Base-by-base conservation (phyloP, 345 rosid species). In the Citrus mangshanensis region DNA sequence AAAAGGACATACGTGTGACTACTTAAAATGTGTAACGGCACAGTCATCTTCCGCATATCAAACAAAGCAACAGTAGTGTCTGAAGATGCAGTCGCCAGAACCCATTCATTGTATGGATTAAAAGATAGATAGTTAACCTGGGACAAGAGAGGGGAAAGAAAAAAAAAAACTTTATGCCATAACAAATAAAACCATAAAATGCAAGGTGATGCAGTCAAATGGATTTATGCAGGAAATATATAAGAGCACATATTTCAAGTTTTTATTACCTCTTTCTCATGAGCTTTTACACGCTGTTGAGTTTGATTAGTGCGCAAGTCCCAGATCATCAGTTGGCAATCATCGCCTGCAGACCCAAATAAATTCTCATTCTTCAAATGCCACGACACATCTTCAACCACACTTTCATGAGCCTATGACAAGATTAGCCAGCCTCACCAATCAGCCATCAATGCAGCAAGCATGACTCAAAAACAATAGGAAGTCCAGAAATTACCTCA, bases 341-440 rank as follows among this genome's bases (percentile, higher is more conserved):
- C 99, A 89, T 92, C 98, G 35, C 97, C 93, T 0, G 91, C 94
- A 40, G 98, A 96, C 27, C 98, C 98, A 82, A 96, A 94, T 75
- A 96, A 77, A 68, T 85, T 87, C 70, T 91, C 97, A 63, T 94
- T 87, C 89, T 91, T 91, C 88, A 88, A 81, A 83, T 96, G 98
- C 98, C 99, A 96, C 2, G 97, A 84, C 13, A 92, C 99, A 81
- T 94, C 97, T 82, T 87, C 98, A 54, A 93, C 93, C 62, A 84
- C 88, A 80, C 82, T 85, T 84, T 88, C 87, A 78, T 96, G 98
- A 74, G 92, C 98, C 99, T 93, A 64, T 22, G n/a, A 51, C 3
- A 75, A 37, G 40, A 30, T 76, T 46, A 67, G 32, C 78, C 78
- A 32, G 49, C 80, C 70, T 46, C 60, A 2, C 18, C 22, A 72